Base-by-base conservation (phyloP, 768 basidiomycete species). In the Amanita jacksonii region DNA sequence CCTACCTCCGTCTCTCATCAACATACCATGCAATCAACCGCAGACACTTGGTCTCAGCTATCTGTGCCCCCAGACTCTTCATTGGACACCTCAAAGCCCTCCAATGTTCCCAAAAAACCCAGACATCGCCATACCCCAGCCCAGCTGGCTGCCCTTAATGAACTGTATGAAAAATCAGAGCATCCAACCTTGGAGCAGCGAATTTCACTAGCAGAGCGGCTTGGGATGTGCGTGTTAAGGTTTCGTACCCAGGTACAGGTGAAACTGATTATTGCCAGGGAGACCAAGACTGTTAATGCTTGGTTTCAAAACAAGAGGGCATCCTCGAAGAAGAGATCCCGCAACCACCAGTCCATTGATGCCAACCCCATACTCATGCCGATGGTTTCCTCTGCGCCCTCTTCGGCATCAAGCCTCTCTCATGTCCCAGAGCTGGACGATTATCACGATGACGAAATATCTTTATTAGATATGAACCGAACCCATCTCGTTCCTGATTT, bases 291-390 rank as follows among this genome's bases (percentile, higher is more conserved):
- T 2, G 84, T 87, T 57, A 83, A 84, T 58, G 81, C 85, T 10
- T 87, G 83, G 81, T 88, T 87, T 62, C 85, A 87, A 65, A 87
- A 87, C 59, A 87, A 86, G 68, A 73, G 85, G 43, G 85, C 85
- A 5, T 85, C 84, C 9, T 77, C 76, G 53, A 87, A 85, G 72
- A 87, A 87, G 62, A 73, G 66, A 60, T 73, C 70, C 58, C 68
- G 58, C 49, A 42, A 51, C 31, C 53, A 57, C 49, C 53, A 57
- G 38, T 54, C 52, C 43, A 38, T n/a, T 8, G 68, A 63, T 43
- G 18, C 40, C n/a, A 49, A 49, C 18, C 28, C 50, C 24, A 50
- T 45, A 36, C 41, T 47, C 23, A 42, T 28, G 27, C 4, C 24
- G 7, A 41, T 25, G 43, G 51, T 51, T 22, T 54, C 63, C 41